Base-by-base conservation (phyloP, 2,329 filamentous ascomycete genomes). In the Anthostomella pinea region DNA sequence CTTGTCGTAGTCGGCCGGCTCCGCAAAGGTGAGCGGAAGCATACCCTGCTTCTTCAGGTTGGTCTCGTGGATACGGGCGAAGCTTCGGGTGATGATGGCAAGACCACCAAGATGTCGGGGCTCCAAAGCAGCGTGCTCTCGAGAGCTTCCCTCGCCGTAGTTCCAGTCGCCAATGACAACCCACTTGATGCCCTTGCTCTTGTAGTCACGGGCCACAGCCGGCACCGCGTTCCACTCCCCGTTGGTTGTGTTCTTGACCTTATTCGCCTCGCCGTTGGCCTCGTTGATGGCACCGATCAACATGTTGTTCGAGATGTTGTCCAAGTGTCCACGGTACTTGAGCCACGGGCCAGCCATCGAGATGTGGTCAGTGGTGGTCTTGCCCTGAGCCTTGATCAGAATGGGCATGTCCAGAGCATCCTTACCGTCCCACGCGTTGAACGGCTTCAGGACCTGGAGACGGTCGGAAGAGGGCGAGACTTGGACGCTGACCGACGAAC, bases 21-120 rank as follows among this genome's bases (percentile, higher is more conserved):
- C 83, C 40, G 81, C 70, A 73, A 98, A 98, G 58, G 90, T 97
- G 51, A 98, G 79, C 59, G 93, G 93, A 72, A 98, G 86, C 91
- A 98, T 96, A 72, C 93, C 93, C 81, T 98, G 93, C 85, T 98
- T 98, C 87, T 98, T 98, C 75, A 98, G 73, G 81, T 98, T 98
- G 76, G 93, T 98, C 79, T 98, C 93, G 79, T 98, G 93, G 63
- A 98, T 98, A 85, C 93, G 93, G 60, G 93, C 93, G 65, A 98
- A 98, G 50, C 81, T 87, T 63, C 88, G 85, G 62, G 85, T 90
- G 65, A 98, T 94, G 75, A 98, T 95, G 60, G 91, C 93, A 59
- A 96, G 80, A 68, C 91, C 93, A 62, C 93, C 93, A 51, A 98
- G 83, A 75, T 97, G 91, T 65, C 93, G 84, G 63, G 93, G 93